Evolutionary conservation across 176 grass and related monocot species (phyloP), one percentile per base, ranked within the genome.

Genomic region (Raddia distichophylla): DNA sequence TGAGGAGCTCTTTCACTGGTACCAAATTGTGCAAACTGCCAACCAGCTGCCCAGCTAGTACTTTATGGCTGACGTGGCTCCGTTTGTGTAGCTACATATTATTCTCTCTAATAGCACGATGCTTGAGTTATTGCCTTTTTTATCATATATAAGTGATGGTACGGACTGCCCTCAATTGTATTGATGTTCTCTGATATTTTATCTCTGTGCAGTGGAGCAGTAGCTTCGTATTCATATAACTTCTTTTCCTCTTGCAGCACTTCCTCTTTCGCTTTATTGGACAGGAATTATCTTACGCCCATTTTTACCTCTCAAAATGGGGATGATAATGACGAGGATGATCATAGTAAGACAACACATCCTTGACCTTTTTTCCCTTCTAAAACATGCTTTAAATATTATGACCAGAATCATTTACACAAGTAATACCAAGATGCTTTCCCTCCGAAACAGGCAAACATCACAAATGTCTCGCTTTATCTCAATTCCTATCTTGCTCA

Each of bases 231-330:
- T 44, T 84, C 62, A 63, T 27, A 19, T 56, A 42, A 0, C 32
- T 6, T 57, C 45, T 58, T 52, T 74, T 58, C 42, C n/a, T 57
- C 13, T 71, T 77, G 83, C 92, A 97, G 95, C 66, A 94, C 95
- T 64, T 81, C 94, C 1, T 91, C 95, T 82, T 94, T 97, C 67
- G 90, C 83, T 69, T 79, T 91, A 78, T 76, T 97, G 77, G 95
- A 97, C 77, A 91, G 81, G 68, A 89, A 92, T 47, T 97, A 92
- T 57, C 82, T 97, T 65, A 97, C 88, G 74, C 92, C 95, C 64
- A 94, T 97, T 79, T 97, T 97, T 51, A 97, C 92, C 10, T 84
- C 71, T 62, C 91, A 86, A 91, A 87, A 85, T n/a, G 69, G 6
- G 45, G 81, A 84, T 51, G 90, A 93, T 58, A 84, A 80, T 2